A percentile compares a stretch with the other conserved stretches of the same genome.
Conservation (phyloP, 2,329 filamentous ascomycete genomes). For the Pezicula rhizophila region DNA sequence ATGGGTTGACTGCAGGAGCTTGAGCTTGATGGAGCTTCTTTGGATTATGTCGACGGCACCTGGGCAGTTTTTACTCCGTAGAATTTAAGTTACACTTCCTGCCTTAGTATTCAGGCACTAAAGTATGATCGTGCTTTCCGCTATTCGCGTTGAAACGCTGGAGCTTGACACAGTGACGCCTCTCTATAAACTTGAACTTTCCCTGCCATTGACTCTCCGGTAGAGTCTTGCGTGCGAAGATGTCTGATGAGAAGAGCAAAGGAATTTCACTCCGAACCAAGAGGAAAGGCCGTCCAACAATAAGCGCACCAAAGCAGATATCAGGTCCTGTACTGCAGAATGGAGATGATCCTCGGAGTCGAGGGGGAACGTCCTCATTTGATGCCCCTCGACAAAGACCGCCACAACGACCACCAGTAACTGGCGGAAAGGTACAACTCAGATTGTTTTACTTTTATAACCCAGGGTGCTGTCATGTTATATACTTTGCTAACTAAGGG, state of each 20-base stretch:
- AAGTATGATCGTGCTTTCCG: too few species aligned
- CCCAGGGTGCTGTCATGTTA: background rate
- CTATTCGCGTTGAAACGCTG: background rate
- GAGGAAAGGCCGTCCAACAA: slow-evolving; percentile 53
- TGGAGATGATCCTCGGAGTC: slow-evolving; percentile 33
- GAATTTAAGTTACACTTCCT: too few species aligned
- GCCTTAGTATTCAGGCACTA: too few species aligned
- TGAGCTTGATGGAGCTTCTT: background rate
- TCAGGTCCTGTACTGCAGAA: slow-evolving; percentile 53
- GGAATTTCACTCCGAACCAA: slow-evolving; percentile 56
- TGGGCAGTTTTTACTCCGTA: background rate
- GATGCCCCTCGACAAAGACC: slow-evolving; percentile 38
- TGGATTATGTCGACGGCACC: background rate
- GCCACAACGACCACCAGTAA: slow-evolving; percentile 33
- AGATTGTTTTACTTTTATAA: background rate
- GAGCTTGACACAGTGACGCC: background rate
- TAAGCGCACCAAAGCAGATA: slow-evolving; percentile 58
- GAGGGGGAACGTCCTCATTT: slow-evolving; percentile 27
- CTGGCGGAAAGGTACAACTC: slow-evolving; percentile 48
- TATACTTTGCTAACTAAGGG: slow-evolving; percentile 4
- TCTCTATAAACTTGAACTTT: background rate
- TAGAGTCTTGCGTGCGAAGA: slow-evolving; percentile 23
- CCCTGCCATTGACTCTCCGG: background rate
- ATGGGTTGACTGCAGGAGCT: background rate
- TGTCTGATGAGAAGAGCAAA: slow-evolving; percentile 58